Evolutionary conservation across 2,329 filamentous ascomycete genomes (phyloP).

Genomic region (Penicillium polonicum): DNA sequence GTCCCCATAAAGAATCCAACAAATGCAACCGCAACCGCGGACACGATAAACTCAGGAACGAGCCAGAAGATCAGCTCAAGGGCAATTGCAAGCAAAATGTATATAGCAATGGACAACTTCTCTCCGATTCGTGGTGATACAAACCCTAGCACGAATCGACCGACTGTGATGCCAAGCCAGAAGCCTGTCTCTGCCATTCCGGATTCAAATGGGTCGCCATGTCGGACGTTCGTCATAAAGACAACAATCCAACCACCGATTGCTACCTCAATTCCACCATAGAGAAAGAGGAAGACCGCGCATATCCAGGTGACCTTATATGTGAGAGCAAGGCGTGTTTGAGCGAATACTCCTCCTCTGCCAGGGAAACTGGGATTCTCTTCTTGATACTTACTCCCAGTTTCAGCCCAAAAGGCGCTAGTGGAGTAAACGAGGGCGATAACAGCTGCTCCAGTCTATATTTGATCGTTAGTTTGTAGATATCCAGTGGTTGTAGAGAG

Average conservation of each 20-base stretch:
- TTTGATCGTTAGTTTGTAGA: neutral
- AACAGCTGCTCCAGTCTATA: slow-evolving; percentile 18
- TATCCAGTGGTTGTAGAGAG: neutral
- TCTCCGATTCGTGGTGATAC: slow-evolving; percentile 37
- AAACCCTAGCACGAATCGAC: slow-evolving; percentile 60
- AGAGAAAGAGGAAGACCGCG: slow-evolving; percentile 62
- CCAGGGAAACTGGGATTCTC: slow-evolving; percentile 18
- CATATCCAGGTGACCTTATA: slow-evolving; percentile 67
- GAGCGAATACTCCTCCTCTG: slow-evolving; percentile 11
- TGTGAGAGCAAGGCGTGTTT: slow-evolving; percentile 44
- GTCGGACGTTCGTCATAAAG: slow-evolving; percentile 70
- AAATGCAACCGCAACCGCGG: slow-evolving; percentile 66
- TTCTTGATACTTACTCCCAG: slow-evolving; percentile 19
- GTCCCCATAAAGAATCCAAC: slow-evolving; percentile 77
- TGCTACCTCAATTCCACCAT: slow-evolving; percentile 20
- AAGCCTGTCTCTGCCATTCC: slow-evolving; percentile 72
- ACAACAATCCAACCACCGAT: slow-evolving; percentile 67
- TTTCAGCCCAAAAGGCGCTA: slow-evolving; percentile 22
- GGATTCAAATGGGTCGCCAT: slow-evolving; percentile 63
- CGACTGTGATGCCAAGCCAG: slow-evolving; percentile 75
- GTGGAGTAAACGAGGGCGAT: slow-evolving; percentile 17
- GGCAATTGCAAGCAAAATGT: slow-evolving; percentile 61
- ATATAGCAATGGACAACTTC: slow-evolving; percentile 59
- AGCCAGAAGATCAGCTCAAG: slow-evolving; percentile 77
- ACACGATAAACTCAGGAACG: slow-evolving; percentile 69